Percentiles rank a stretch among this genome's conserved stretches.
phyloP scores from a whole-genome alignment of 352 stramenopile genomes.

The Globisporangium emineosum region DNA sequence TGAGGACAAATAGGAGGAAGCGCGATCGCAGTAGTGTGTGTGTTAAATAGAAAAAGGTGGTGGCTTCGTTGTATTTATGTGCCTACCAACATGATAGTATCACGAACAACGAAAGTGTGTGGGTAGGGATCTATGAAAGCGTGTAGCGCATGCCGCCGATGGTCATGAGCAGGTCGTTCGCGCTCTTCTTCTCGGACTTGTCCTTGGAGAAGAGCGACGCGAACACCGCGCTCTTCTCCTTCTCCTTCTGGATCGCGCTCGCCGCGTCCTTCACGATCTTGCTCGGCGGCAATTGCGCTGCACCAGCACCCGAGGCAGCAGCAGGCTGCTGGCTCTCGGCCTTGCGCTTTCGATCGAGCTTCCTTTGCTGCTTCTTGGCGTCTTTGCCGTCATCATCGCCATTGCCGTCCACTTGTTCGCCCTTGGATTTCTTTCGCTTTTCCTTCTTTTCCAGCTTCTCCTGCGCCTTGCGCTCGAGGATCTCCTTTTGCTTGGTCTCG shows the following conservation, averaged over 20 bases:
- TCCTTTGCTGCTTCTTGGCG: conserved; percentile 20
- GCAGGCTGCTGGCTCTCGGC: conserved; percentile 13
- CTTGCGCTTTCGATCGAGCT: conserved; percentile 42
- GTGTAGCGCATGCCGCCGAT: conserved; percentile 81
- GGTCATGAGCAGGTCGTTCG: conserved; percentile 86
- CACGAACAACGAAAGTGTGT: not conserved
- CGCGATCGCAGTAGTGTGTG: not conserved
- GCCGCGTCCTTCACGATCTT: conserved; percentile 60
- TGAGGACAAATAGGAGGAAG: not conserved
- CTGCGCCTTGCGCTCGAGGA: conserved; percentile 45
- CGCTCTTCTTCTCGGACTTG: conserved; percentile 57
- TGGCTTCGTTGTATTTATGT: conserved; percentile 2
- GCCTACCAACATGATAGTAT: not conserved
- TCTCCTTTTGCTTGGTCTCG: conserved; percentile 32
- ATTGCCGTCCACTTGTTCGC: not conserved
- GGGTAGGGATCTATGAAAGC: conserved; percentile 43
- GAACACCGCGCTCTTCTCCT: conserved; percentile 76
- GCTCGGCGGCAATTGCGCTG: conserved; percentile 18
- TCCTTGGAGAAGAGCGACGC: conserved; percentile 79
- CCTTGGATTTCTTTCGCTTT: conserved; percentile 39
- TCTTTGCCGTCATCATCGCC: conserved; percentile 9
- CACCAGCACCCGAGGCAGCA: not conserved
- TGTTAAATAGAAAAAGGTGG: conserved; percentile 1
- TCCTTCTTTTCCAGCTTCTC: conserved; percentile 55
- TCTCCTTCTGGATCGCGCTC: conserved; percentile 61